Evolutionary conservation across 495 filamentous ascomycete species (phyloP).

Genomic region (Haplographium delicatum): DNA sequence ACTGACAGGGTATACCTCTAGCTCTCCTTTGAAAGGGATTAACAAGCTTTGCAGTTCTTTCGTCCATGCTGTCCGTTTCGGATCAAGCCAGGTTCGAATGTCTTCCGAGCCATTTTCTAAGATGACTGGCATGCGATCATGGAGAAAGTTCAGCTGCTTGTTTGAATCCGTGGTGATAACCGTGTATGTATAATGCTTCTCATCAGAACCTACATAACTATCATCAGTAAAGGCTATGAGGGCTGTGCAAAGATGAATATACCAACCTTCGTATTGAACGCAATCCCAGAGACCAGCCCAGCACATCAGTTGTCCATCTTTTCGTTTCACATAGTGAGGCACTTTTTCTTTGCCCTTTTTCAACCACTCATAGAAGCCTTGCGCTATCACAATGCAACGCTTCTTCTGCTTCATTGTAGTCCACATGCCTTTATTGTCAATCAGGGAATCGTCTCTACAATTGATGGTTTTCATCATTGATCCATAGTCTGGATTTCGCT

Average conservation of each 20-base stretch:
- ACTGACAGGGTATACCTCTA: slow-evolving; percentile 80
- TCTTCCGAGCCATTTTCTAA: slow-evolving; percentile 68
- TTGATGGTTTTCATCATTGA: slow-evolving; percentile 86
- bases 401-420: slow-evolving; percentile 81
- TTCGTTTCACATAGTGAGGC: slow-evolving; percentile 75
- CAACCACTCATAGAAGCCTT: slow-evolving; percentile 97
- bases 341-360: slow-evolving; percentile 79
- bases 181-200: slow-evolving; percentile 78
- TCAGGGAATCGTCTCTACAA: slow-evolving; percentile 85
- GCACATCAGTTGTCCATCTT: slow-evolving; percentile 79
- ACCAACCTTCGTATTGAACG: slow-evolving; percentile 67
- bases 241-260: slow-evolving; percentile 5
- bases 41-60: slow-evolving; percentile 70
- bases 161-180: slow-evolving; percentile 87
- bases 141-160: slow-evolving; percentile 72
- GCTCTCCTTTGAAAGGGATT: slow-evolving; percentile 69
- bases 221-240: slow-evolving; percentile 35
- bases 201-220: slow-evolving; percentile 62
- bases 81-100: slow-evolving; percentile 78
- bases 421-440: slow-evolving; percentile 79
- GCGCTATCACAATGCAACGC: slow-evolving; percentile 77
- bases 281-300: slow-evolving; percentile 93
- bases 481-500: slow-evolving; percentile 70
- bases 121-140: slow-evolving; percentile 94
- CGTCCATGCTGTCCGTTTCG: slow-evolving; percentile 63